Conservation (phyloP, 352 stramenopile species). For the Globisporangium echinulatum region DNA sequence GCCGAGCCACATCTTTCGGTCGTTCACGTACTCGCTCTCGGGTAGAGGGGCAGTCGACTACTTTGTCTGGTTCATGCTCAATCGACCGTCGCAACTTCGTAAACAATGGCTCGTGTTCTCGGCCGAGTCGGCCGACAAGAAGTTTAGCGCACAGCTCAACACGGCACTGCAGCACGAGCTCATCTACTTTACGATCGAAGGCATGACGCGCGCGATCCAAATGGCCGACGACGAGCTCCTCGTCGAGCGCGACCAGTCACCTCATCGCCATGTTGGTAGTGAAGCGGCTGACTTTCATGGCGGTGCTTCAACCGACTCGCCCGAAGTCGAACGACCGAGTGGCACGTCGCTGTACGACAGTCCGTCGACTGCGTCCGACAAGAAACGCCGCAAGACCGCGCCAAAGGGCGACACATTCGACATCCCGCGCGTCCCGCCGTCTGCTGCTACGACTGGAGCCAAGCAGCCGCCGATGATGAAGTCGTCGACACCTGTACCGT, state of each 20-base stretch:
- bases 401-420: constrained; percentile 13
- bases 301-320: not conserved
- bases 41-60: constrained; percentile 66
- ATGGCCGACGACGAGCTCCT: constrained; percentile 60
- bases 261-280: constrained; percentile 24
- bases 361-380: not conserved
- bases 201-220: constrained; percentile 76
- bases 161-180: constrained; percentile 81
- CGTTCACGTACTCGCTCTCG: constrained; percentile 62
- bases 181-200: constrained; percentile 88
- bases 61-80: constrained; percentile 87
- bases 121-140: constrained; percentile 70
- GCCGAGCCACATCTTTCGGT: constrained; percentile 52
- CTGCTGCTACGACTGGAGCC: not conserved
- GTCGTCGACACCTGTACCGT: not conserved
- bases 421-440: constrained; percentile 3
- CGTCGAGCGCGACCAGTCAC: constrained; percentile 32
- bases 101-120: constrained; percentile 69
- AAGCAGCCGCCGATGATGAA: not conserved
- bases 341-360: not conserved
- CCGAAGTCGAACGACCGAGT: not conserved
- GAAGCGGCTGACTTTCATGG: not conserved
- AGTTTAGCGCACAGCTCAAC: constrained; percentile 85
- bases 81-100: constrained; percentile 46
- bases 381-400: constrained; percentile 5